Evolutionary conservation across 1,139 yeast genomes (phyloP), one percentile per base, ranked within the genome.

Genomic region (Magnusiomyces fungicola): DNA sequence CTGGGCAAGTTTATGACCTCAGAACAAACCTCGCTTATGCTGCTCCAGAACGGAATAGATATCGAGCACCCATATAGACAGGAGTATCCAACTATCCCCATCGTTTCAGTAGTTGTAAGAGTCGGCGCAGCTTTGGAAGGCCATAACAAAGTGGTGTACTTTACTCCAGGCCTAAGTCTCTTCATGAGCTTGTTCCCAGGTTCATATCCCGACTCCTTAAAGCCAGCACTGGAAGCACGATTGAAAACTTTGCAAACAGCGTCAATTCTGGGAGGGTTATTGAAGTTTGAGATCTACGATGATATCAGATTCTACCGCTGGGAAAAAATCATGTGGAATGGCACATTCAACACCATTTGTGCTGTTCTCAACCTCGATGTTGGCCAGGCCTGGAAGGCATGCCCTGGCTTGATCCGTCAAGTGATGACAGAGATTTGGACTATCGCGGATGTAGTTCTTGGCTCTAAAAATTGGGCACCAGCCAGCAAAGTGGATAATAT

Each of bases 31-130:
- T 36, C 57, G 33, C 40, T 58, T 14, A 16, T 58, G 7, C 39
- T 58, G 42, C 52, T 58, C n/a, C 61, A 58, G 44, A 58, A 58
- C 43, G 61, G 61, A n/a, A 53, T 58, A 23, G 58, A 55, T 22
- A 56, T 58, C 43, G 61, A 58, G 30, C 18, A 45, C 19, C 61
- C 61, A 3, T 58, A 58, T 37, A 32, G 47, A 2, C 42, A 49
- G 18, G 48, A 46, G 16, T 58, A 56, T 40, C 58, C 58, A 6
- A 48, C 44, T n/a, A 42, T 53, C n/a, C 50, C 58, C 9, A 23
- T 58, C 10, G 56, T 51, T 12, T 54, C 59, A 5, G 57, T 57
- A 21, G 58, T 57, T 9, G 51, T 58, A 25, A 45, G 53, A 16
- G 53, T 55, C 3, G 57, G 60, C 1, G 48, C 54, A 10, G 50